These are phyloP conservation scores for Backusella parvicylindrica DNA, from an alignment of 192 early-diverging fungal species.

Conservation along the genomic window DNA sequence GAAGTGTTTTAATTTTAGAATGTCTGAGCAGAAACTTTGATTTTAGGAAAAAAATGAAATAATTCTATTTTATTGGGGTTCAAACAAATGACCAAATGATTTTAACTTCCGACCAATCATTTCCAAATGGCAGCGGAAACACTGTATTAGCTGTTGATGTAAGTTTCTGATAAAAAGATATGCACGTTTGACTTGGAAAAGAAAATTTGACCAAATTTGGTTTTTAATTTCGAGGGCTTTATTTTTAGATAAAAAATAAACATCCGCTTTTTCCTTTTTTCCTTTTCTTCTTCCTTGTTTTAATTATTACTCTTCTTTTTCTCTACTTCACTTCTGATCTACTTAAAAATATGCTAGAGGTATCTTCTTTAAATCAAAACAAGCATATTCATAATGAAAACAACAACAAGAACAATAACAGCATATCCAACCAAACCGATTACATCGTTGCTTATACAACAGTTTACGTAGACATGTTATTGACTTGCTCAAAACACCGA, in stretches of 20 bases:
- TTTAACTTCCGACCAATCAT: no score
- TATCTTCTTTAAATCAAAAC: neutral
- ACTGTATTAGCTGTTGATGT: no score
- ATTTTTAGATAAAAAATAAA: neutral
- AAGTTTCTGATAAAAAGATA: no score
- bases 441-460: neutral
- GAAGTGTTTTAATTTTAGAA: no score
- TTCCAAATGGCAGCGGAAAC: no score
- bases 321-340: neutral
- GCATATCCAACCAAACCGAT: neutral
- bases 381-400: neutral
- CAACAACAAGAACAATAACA: neutral
- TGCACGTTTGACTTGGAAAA: neutral
- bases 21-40: no score
- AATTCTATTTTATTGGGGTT: no score
- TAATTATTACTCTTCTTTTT: neutral
- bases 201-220: constrained; percentile 11
- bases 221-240: neutral
- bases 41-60: no score
- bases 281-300: neutral
- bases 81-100: no score
- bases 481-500: neutral
- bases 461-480: neutral
- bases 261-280: neutral
- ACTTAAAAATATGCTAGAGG: neutral